phyloP scores from a whole-genome alignment of 306 rosid genomes.

The Betula pendula region DNA sequence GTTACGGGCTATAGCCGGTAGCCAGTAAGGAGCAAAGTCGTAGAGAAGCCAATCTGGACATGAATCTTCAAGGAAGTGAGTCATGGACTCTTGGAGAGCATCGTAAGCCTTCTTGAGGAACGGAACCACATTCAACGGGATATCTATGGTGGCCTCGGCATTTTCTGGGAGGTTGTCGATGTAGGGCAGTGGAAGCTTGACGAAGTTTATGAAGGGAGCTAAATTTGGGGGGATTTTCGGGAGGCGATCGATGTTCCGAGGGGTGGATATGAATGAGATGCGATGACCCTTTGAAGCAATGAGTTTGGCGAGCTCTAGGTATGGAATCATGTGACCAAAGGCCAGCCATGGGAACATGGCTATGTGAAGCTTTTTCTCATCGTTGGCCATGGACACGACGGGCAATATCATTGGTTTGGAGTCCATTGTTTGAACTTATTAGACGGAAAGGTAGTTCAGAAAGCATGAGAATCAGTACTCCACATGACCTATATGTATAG shows the following conservation, averaged over 20 bases:
- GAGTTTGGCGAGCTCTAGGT: constrained; percentile 47
- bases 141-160: constrained; percentile 48
- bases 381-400: not conserved
- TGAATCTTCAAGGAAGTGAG: constrained; percentile 25
- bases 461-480: too few relatives aligned
- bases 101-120: constrained; percentile 46
- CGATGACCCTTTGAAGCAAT: constrained; percentile 54
- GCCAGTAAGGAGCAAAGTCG: constrained; percentile 39
- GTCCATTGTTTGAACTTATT: too few relatives aligned
- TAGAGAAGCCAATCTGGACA: constrained; percentile 37
- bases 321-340: constrained; percentile 56
- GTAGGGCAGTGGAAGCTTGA: constrained; percentile 43
- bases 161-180: constrained; percentile 34
- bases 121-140: constrained; percentile 39
- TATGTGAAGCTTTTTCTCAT: constrained; percentile 37
- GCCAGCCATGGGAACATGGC: constrained; percentile 71
- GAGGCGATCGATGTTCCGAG: constrained; percentile 52
- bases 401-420: too few relatives aligned
- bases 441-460: too few relatives aligned
- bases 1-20: not conserved
- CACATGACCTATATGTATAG: too few relatives aligned
- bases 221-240: constrained; percentile 42
- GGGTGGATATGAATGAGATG: constrained; percentile 50
- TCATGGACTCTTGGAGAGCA: constrained; percentile 33
- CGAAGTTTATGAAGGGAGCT: constrained; percentile 27